Evolutionary conservation across 1,284 basidiomycete genomes (phyloP).

Genomic region (Microbotryum intermedium): DNA sequence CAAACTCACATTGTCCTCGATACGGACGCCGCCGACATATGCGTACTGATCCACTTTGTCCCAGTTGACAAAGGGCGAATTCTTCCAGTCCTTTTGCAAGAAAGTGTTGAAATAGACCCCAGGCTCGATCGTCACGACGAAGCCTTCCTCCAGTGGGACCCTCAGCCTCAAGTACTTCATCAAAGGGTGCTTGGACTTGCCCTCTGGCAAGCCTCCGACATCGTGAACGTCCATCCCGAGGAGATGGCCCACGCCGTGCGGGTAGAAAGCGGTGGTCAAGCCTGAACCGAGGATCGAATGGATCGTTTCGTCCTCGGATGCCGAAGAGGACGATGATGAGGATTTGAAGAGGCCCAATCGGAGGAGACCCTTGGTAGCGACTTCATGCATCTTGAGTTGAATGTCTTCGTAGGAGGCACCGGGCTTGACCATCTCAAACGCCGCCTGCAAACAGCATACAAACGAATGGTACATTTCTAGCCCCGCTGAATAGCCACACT

Average conservation of each 20-base stretch:
- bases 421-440: constrained; percentile 59
- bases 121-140: constrained; percentile 64
- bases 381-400: constrained; percentile 68
- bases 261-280: constrained; percentile 74
- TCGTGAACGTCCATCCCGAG: constrained; percentile 3
- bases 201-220: constrained; percentile 29
- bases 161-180: constrained; percentile 70
- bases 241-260: constrained; percentile 59
- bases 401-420: constrained; percentile 76
- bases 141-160: constrained; percentile 51
- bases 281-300: constrained; percentile 59
- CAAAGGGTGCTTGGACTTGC: constrained; percentile 46
- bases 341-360: constrained; percentile 65
- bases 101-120: constrained; percentile 44
- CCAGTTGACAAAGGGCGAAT: constrained; percentile 61
- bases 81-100: constrained; percentile 32
- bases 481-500: no score
- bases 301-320: constrained; percentile 48
- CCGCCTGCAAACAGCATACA: constrained; percentile 45
- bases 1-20: constrained; percentile 66
- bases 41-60: constrained; percentile 64
- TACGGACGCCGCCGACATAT: constrained; percentile 73
- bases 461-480: no score
- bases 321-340: constrained; percentile 28
- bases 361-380: constrained; percentile 68